Evolutionary conservation across 768 basidiomycete genomes (phyloP).

Genomic region (Calocera cornea): DNA sequence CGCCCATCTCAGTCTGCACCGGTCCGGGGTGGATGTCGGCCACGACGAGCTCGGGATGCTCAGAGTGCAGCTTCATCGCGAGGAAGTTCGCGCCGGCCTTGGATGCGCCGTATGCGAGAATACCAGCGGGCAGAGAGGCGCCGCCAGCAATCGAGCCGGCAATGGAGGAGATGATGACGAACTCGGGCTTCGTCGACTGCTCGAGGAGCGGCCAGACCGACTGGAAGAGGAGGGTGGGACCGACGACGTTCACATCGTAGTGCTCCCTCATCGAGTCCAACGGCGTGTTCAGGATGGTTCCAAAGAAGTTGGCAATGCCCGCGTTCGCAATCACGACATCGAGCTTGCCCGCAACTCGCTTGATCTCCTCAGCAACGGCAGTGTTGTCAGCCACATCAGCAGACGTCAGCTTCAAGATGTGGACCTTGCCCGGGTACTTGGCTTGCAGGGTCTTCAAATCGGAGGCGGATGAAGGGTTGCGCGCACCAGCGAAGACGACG

Average conservation of each 20-base stretch:
- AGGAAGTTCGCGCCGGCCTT: constrained; percentile 16
- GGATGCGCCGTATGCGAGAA: constrained; percentile 5
- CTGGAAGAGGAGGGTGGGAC: constrained; percentile 16
- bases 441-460: constrained; percentile 7
- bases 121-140: neutral
- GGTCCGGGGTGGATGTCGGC: constrained; percentile 1
- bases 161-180: constrained; percentile 11
- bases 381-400: constrained; percentile 11
- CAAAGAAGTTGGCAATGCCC: constrained; percentile 8
- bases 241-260: constrained; percentile 13
- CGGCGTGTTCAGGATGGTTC: neutral
- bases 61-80: constrained; percentile 7
- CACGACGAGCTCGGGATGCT: constrained; percentile 2
- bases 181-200: constrained; percentile 6
- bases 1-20: constrained; percentile 6
- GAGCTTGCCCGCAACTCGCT: constrained; percentile 11
- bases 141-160: constrained; percentile 6
- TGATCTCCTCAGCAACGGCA: constrained; percentile 10
- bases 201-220: constrained; percentile 11
- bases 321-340: constrained; percentile 19
- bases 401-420: constrained; percentile 12
- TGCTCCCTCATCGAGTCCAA: neutral
- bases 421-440: constrained; percentile 6
- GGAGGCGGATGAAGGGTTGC: constrained; percentile 7
- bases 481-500: constrained; percentile 15